Evolutionary conservation across 2,329 filamentous ascomycete genomes (phyloP).

Genomic region (Apiospora malaysiana): DNA sequence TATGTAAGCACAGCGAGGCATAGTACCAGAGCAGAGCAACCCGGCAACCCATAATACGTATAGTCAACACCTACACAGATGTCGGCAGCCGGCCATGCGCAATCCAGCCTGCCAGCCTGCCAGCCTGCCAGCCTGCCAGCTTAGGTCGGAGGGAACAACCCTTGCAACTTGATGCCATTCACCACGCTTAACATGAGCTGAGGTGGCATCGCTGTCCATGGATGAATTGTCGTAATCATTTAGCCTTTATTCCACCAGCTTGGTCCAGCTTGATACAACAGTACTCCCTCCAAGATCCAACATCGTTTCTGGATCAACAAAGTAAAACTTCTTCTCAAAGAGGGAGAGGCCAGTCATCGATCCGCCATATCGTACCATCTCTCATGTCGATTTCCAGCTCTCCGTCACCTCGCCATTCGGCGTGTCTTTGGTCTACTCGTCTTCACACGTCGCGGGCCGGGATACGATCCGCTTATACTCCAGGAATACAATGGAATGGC

Average conservation of each 20-base stretch:
- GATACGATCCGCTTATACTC: constrained; percentile 49
- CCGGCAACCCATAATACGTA: background rate
- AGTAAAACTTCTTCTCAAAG: constrained; percentile 55
- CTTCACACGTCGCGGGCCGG: constrained; percentile 41
- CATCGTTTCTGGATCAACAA: constrained; percentile 46
- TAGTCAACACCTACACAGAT: too few species aligned
- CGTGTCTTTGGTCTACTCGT: constrained; percentile 46
- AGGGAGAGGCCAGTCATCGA: constrained; percentile 49
- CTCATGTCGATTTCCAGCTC: constrained; percentile 38
- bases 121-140: too few species aligned
- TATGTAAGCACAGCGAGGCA: background rate
- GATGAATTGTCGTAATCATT: background rate
- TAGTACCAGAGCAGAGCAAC: background rate
- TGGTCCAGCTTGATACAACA: background rate
- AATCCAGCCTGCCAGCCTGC: too few species aligned
- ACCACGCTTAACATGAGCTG: background rate
- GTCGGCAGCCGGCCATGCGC: background rate
- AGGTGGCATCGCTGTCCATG: background rate
- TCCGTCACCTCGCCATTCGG: constrained; percentile 51
- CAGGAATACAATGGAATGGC: constrained; percentile 23
- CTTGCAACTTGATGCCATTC: background rate
- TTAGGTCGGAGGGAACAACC: background rate
- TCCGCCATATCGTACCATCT: constrained; percentile 43
- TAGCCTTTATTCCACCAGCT: background rate
- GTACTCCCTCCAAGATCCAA: background rate